Evolutionary conservation across 768 basidiomycete species (phyloP), one percentile per base, ranked within the genome.

Genomic region (Cyclocybe aegerita): DNA sequence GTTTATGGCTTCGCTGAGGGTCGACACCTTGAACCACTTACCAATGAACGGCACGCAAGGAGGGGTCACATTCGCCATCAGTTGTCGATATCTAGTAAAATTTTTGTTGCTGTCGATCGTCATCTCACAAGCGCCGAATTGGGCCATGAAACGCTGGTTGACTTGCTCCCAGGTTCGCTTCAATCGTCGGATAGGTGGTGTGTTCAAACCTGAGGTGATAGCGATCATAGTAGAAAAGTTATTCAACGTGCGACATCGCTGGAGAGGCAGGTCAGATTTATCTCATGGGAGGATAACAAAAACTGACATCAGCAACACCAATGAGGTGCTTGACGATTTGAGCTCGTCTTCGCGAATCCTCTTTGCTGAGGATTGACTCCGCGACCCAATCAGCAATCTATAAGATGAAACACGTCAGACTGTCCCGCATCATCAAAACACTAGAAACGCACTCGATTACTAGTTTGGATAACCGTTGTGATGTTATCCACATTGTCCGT

Each of bases 171-270:
- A 95, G 4, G 96, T 95, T 43, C 96, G 83, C 65, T 93, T 95
- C 52, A 98, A 75, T 7, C 96, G 85, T 39, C 89, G 85, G 53
- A 98, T 94, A 9, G 93, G 93, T 14, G 96, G 90, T 0, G 92
- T 92, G 59, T 96, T 95, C 46, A 98, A 76, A 6, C 94, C 96
- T 10, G 96, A 96, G 34, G 94, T 86, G 49, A 98, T 90, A 32
- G 94, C 93, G 51, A 93, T 91, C 86, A 98, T 92, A n/a, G 86
- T 90, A 14, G 94, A 95, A 70, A 93, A 98, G 70, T 98, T 98
- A 66, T 95, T 90, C 57, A 98, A 71, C 12, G 70, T 68, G 40
- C 92, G 89, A 66, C 95, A 96, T 30, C 91, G 90, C 95, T 98
- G 56, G n/a, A 47, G 35, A 10, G 14, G 33, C 41, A 12, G 54